These are phyloP conservation scores for Arthroderma uncinatum DNA, from an alignment of 2,329 filamentous ascomycete species.

Conservation along the genomic window DNA sequence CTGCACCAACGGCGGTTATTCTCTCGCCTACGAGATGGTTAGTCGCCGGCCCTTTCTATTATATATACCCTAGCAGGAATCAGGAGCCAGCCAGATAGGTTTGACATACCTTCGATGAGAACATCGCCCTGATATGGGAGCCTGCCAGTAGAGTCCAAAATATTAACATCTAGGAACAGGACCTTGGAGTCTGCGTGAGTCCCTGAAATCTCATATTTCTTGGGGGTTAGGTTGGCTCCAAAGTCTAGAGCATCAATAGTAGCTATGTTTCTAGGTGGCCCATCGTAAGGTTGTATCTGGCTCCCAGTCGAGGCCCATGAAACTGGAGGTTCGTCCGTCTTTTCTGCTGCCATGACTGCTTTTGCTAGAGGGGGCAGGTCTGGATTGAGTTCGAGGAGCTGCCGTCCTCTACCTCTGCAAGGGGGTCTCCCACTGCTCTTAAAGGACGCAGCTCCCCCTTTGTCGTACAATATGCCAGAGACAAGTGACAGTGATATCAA, in stretches of 20 bases:
- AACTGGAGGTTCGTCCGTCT: slow-evolving; percentile 9
- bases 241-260: slow-evolving; percentile 24
- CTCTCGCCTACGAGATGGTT: slow-evolving; percentile 20
- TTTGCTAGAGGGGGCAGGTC: background rate
- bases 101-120: slow-evolving; percentile 26
- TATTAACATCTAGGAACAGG: slow-evolving; percentile 31
- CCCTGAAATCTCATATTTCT: slow-evolving; percentile 27
- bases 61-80: background rate
- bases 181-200: slow-evolving; percentile 26
- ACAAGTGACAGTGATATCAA: background rate
- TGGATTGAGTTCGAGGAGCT: background rate
- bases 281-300: slow-evolving; percentile 15
- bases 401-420: background rate
- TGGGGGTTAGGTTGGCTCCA: slow-evolving; percentile 24
- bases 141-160: slow-evolving; percentile 31
- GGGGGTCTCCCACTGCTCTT: background rate
- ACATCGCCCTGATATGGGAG: slow-evolving; percentile 33
- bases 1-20: slow-evolving; percentile 26
- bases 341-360: slow-evolving; percentile 7
- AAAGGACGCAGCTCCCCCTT: background rate
- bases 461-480: background rate
- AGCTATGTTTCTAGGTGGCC: slow-evolving; percentile 20
- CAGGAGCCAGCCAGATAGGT: background rate
- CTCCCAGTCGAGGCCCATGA: slow-evolving; percentile 9
- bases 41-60: background rate